Conservation (phyloP, 352 stramenopile species). For the Phytophthora parvispora region DNA sequence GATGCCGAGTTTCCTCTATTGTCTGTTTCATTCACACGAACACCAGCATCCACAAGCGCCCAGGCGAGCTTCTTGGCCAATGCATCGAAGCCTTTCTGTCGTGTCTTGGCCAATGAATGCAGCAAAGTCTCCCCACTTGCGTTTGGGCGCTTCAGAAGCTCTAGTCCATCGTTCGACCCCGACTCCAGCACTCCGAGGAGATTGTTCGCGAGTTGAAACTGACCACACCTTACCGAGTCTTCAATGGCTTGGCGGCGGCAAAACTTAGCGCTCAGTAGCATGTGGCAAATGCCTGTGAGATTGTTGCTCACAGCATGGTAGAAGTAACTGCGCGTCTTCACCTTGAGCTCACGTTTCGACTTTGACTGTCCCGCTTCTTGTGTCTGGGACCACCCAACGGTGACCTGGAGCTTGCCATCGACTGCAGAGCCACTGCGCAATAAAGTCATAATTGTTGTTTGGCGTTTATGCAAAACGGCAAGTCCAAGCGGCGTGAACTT, state of each 20-base stretch:
- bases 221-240: slow-evolving; percentile 69
- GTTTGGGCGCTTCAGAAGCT: slow-evolving; percentile 55
- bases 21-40: slow-evolving; percentile 39
- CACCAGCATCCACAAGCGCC: slow-evolving; percentile 68
- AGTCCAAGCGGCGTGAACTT: slow-evolving; percentile 67
- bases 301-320: slow-evolving; percentile 80
- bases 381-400: background rate
- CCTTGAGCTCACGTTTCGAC: slow-evolving; percentile 10
- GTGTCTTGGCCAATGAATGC: slow-evolving; percentile 68
- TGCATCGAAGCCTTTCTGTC: slow-evolving; percentile 59
- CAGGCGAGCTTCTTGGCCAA: slow-evolving; percentile 70
- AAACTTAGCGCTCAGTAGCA: slow-evolving; percentile 81
- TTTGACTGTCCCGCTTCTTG: slow-evolving; percentile 1
- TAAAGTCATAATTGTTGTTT: slow-evolving; percentile 83
- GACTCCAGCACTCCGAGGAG: slow-evolving; percentile 68
- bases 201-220: slow-evolving; percentile 82
- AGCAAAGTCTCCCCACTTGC: slow-evolving; percentile 61
- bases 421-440: slow-evolving; percentile 72
- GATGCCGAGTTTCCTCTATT: slow-evolving; percentile 54
- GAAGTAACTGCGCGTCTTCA: slow-evolving; percentile 72
- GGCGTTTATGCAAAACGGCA: slow-evolving; percentile 66
- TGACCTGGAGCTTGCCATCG: slow-evolving; percentile 55
- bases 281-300: slow-evolving; percentile 81
- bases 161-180: slow-evolving; percentile 38
- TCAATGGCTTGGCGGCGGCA: slow-evolving; percentile 79